Evolutionary conservation across 108 stramenopile genomes (phyloP).

Genomic region (Skeletonema costatum): DNA sequence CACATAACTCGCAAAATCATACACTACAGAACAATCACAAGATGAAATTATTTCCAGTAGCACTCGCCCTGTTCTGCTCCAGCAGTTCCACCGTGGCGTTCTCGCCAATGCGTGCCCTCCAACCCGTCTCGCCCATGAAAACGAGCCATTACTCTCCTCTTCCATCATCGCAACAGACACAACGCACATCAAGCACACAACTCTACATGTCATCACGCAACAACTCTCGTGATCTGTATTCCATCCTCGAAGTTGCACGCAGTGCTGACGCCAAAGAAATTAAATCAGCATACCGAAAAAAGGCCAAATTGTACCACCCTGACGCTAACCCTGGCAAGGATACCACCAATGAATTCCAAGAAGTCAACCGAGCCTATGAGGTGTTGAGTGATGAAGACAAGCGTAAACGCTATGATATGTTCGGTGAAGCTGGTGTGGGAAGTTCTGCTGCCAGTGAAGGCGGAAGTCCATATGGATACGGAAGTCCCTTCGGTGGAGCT

Average conservation of each 20-base stretch:
- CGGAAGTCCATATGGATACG: conserved; percentile 58
- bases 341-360: conserved; percentile 75
- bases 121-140: not conserved
- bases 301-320: conserved; percentile 86
- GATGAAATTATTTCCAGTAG: conserved; percentile 23
- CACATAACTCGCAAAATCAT: not conserved
- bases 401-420: conserved; percentile 89
- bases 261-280: conserved; percentile 77
- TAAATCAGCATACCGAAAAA: conserved; percentile 85
- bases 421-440: conserved; percentile 80
- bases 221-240: conserved; percentile 77
- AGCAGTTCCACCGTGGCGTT: conserved; percentile 34
- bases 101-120: conserved; percentile 27
- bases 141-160: not conserved
- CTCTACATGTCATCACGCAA: conserved; percentile 76
- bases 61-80: conserved; percentile 23
- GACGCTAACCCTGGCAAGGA: conserved; percentile 83
- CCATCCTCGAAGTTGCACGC: conserved; percentile 71
- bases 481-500: conserved; percentile 55
- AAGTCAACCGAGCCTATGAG: conserved; percentile 91
- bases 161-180: conserved; percentile 8
- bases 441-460: conserved; percentile 55
- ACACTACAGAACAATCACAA: not conserved
- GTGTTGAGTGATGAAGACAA: conserved; percentile 88
- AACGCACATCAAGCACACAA: conserved; percentile 36